phyloP scores from a whole-genome alignment of 345 rosid genomes.

The Salix dunnii region DNA sequence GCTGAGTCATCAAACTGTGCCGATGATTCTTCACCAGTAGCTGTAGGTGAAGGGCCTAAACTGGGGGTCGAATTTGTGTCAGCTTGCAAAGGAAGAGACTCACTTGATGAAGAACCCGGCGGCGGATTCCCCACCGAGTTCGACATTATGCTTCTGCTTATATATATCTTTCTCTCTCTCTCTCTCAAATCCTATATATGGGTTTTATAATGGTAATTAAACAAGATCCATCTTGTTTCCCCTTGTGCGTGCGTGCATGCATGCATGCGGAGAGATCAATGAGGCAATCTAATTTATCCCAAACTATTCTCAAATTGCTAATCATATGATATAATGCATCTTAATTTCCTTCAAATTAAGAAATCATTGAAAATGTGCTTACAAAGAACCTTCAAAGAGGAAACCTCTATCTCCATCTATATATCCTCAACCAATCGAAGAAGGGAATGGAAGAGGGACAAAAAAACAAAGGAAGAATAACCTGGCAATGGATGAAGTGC shows the following conservation, averaged over 20 bases:
- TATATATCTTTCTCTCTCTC: background rate
- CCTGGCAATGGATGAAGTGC: background rate
- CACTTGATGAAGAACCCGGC: slow-evolving; percentile 29
- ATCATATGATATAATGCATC: background rate
- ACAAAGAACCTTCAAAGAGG: background rate
- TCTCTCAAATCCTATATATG: background rate
- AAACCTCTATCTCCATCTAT: background rate
- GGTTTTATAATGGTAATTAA: background rate
- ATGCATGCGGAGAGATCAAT: background rate
- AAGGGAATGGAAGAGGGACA: background rate
- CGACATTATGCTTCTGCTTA: slow-evolving; percentile 32
- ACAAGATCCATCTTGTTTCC: background rate
- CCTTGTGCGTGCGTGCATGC: background rate
- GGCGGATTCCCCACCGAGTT: slow-evolving; percentile 29
- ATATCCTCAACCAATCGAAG: background rate
- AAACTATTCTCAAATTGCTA: background rate
- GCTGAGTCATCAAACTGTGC: background rate
- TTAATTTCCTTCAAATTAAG: background rate
- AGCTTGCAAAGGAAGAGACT: background rate
- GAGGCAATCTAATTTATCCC: background rate
- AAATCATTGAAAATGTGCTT: background rate
- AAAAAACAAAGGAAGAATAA: background rate
- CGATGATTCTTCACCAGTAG: background rate
- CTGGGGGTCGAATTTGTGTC: background rate
- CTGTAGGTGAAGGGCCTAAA: background rate